Percentiles rank a stretch among this genome's conserved stretches.
Evolutionary conservation across 129 eudicot genomes (phyloP).

Genomic region (Oenanthe sinensis): DNA sequence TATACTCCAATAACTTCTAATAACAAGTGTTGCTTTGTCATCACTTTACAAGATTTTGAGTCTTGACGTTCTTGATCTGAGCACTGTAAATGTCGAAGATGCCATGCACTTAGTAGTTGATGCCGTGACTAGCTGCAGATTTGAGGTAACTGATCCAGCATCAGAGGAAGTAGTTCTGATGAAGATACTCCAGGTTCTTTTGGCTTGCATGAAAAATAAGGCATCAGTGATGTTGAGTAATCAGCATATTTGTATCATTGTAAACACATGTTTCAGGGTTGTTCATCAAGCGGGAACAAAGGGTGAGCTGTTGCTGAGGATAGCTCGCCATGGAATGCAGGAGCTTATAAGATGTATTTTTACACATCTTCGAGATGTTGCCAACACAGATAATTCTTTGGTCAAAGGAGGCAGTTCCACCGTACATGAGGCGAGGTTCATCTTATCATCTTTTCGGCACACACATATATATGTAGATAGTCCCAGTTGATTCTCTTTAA

Average conservation of each 20-base stretch:
- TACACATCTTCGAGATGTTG: slow-evolving; percentile 65
- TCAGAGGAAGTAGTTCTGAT: slow-evolving; percentile 76
- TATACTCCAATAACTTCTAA: no score
- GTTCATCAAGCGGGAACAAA: slow-evolving; percentile 87
- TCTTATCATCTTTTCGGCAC: background rate
- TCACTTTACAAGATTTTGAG: slow-evolving; percentile 8
- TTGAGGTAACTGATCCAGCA: slow-evolving; percentile 5
- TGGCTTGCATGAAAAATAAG: slow-evolving; percentile 88
- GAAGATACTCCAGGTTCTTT: slow-evolving; percentile 83
- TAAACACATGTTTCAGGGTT: slow-evolving; percentile 76
- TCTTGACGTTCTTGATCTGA: slow-evolving; percentile 7
- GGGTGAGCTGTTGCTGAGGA: slow-evolving; percentile 75
- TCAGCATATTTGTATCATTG: slow-evolving; percentile 90
- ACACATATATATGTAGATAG: background rate
- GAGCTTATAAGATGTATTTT: slow-evolving; percentile 80
- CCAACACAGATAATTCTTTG: slow-evolving; percentile 15
- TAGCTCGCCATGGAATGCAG: slow-evolving; percentile 86
- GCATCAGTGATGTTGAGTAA: slow-evolving; percentile 75
- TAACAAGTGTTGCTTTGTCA: slow-evolving; percentile 6
- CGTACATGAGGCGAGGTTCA: background rate
- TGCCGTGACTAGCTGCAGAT: slow-evolving; percentile 6
- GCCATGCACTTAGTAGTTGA: background rate
- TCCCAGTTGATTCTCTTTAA: background rate
- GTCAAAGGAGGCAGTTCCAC: background rate
- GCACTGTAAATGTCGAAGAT: background rate